Base-by-base conservation (phyloP, 208 protist species). In the Crithidia fasciculata region DNA sequence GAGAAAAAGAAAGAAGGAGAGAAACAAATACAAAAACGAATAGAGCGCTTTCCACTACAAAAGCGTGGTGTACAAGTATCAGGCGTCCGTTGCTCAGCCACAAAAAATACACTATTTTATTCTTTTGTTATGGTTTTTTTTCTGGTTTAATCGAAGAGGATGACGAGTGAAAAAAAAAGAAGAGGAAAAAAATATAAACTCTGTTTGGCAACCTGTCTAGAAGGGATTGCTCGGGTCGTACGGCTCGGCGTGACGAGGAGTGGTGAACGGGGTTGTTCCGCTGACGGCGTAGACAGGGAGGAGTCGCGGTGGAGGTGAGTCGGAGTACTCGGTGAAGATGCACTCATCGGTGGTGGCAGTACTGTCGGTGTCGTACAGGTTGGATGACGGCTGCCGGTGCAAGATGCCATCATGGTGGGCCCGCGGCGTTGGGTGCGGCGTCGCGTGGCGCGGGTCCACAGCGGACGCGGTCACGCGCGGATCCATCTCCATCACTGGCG, bases 301-400 rank as follows among this genome's bases (percentile, higher is more conserved):
- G 19, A 61, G 53, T 15, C 41, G 15, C 7, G 39, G 65, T 2
- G 65, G 65, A 57, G 65, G 53, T 2, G 65, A 70, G 16, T 61
- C 53, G 39, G 53, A 53, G 65, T 61, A 53, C 8, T 52, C 36
- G 4, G 53, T 61, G 53, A 43, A 61, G 19, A 70, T 61, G 53
- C 65, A 61, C 53, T 59, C 65, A 43, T 53, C 53, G 16, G 65
- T 70, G 53, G 5, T 53, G 54, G 53, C 53, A 6, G 13, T 70
- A 50, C 65, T 61, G 52, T 44, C 43, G 10, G 41, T 58, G 49
- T 50, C 37, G 53, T 61, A 61, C 65, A 61, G 18, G 19, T 41
- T 61, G 8, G 53, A 61, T 5, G 65, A 61, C 18, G 41, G 5
- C 0, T 69, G 50, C 19, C 52, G 50, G 5, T 28, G 50, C 36